A percentile compares a stretch with the other conserved stretches of the same genome.
Evolutionary conservation across 108 stramenopile genomes (phyloP).

Genomic region (Stephanodiscus minutulus): DNA sequence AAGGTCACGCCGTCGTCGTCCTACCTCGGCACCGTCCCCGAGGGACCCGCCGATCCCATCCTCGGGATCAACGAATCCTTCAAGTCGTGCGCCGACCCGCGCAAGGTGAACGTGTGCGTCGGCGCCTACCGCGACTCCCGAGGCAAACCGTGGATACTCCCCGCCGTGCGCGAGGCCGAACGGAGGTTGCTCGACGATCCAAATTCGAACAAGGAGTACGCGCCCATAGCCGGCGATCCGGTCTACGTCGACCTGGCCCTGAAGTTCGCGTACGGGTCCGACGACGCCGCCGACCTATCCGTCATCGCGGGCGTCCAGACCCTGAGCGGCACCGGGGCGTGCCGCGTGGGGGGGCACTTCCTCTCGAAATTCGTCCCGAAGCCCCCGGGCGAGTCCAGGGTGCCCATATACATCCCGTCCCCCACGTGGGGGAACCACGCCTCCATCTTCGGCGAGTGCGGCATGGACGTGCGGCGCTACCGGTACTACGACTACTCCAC

Average conservation of each 20-base stretch:
- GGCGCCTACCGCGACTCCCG: constrained; percentile 93
- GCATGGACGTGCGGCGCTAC: constrained; percentile 86
- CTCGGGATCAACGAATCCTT: constrained; percentile 95
- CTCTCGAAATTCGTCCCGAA: constrained; percentile 69
- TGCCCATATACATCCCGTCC: constrained; percentile 88
- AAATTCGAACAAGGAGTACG: constrained; percentile 92
- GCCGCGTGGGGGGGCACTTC: constrained; percentile 92
- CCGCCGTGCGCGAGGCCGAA: constrained; percentile 91
- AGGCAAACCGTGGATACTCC: constrained; percentile 94
- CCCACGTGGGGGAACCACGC: constrained; percentile 99
- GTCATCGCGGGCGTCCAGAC: constrained; percentile 91
- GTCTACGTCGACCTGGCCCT: constrained; percentile 84
- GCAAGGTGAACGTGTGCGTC: constrained; percentile 93
- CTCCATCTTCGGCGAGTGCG: constrained; percentile 86
- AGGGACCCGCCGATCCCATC: constrained; percentile 96
- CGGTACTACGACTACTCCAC: constrained; percentile 90
- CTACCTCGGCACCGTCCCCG: constrained; percentile 64
- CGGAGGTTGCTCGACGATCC: constrained; percentile 60
- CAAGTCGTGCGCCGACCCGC: constrained; percentile 78
- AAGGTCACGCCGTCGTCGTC: constrained; percentile 5
- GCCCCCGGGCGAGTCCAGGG: constrained; percentile 20
- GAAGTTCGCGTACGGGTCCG: constrained; percentile 91
- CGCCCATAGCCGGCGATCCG: constrained; percentile 91
- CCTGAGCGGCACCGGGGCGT: constrained; percentile 96
- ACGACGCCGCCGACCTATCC: constrained; percentile 60